These are phyloP conservation scores for Cenchrus americanus DNA, from an alignment of 176 grass and related monocot species.

Conservation along the genomic window DNA sequence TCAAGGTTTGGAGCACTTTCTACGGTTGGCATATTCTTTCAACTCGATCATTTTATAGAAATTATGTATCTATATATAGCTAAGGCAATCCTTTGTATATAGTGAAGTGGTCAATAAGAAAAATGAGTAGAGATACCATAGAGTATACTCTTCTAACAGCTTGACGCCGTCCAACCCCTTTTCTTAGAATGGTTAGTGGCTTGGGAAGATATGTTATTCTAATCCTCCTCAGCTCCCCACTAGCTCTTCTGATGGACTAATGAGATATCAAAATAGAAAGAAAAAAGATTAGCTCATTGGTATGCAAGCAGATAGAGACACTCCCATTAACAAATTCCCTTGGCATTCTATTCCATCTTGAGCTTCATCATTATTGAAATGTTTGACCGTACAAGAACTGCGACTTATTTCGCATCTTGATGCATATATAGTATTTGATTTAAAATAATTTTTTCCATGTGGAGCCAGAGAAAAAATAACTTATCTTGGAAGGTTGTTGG, in stretches of 20 bases:
- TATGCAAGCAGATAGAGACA: constrained; percentile 12
- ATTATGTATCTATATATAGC: background rate
- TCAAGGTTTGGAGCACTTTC: no score
- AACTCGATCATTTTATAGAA: no score
- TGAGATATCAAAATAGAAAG: background rate
- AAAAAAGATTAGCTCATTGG: background rate
- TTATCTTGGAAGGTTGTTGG: background rate
- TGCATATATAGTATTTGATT: background rate
- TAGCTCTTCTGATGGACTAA: background rate
- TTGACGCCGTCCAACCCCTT: background rate
- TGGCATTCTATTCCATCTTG: background rate
- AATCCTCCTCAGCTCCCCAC: background rate
- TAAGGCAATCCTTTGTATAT: background rate
- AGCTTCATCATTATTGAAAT: background rate
- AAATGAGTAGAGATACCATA: background rate
- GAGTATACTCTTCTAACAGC: background rate
- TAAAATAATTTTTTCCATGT: constrained; percentile 18
- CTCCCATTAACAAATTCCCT: background rate
- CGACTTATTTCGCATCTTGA: background rate
- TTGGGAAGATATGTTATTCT: constrained; percentile 31
- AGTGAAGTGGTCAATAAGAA: background rate
- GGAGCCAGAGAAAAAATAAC: background rate
- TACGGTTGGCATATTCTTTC: no score
- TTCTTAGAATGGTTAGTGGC: background rate
- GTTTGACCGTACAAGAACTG: constrained; percentile 2